Evolutionary conservation across 2,329 filamentous ascomycete species (phyloP).

Genomic region (Scedosporium minutisporum): DNA sequence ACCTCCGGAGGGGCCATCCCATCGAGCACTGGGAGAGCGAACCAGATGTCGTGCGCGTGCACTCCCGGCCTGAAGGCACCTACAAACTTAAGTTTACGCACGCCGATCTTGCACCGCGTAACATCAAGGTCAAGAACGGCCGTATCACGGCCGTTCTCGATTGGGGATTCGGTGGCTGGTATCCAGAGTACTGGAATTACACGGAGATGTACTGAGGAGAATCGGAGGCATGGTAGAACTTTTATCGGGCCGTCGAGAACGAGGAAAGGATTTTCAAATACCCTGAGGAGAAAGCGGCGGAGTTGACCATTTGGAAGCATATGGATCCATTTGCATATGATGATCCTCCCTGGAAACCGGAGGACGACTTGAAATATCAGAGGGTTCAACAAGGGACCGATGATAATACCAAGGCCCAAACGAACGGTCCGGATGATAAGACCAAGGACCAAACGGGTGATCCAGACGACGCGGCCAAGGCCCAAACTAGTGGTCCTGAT

Average conservation of each 20-base stretch:
- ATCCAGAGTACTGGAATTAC: not conserved
- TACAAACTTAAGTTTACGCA: not conserved
- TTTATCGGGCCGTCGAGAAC: not conserved
- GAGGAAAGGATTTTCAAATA: not conserved
- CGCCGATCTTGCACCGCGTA: not conserved
- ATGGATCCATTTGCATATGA: not conserved
- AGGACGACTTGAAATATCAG: not conserved
- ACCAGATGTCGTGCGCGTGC: not conserved
- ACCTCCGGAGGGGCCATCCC: not conserved
- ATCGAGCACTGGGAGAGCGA: not conserved
- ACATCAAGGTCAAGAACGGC: not conserved
- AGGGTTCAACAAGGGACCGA: too few species aligned
- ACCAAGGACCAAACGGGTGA: too few species aligned
- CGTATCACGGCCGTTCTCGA: not conserved
- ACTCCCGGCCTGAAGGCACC: not conserved
- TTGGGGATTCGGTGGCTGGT: not conserved
- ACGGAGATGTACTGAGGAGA: not conserved
- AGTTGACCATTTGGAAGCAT: not conserved
- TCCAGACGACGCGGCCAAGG: too few species aligned
- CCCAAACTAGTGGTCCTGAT: too few species aligned
- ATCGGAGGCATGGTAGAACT: not conserved
- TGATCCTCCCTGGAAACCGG: not conserved
- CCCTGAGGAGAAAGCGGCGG: not conserved
- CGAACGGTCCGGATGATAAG: too few species aligned
- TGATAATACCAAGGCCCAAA: too few species aligned